phyloP scores from a whole-genome alignment of 148 eudicot species.

The Chenopodium berlandieri region DNA sequence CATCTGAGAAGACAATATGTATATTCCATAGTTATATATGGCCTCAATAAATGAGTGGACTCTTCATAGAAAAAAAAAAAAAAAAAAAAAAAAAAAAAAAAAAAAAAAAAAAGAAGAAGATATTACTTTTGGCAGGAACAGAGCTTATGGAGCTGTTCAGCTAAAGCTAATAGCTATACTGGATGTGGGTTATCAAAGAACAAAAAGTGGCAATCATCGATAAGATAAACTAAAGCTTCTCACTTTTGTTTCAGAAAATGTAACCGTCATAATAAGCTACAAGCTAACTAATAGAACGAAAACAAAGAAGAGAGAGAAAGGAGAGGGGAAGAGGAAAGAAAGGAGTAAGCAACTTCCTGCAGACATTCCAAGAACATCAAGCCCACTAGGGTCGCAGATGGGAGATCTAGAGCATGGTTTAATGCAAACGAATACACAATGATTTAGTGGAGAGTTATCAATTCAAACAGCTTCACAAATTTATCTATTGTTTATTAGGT shows the following conservation, averaged over 20 bases:
- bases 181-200: not conserved
- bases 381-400: not conserved
- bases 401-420: not conserved
- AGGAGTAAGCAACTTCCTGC: not conserved
- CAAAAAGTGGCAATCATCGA: not conserved
- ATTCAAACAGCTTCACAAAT: not conserved
- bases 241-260: too few species aligned
- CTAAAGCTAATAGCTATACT: not conserved
- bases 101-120: too few species aligned
- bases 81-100: too few species aligned
- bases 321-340: too few species aligned
- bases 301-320: too few species aligned
- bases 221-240: too few species aligned
- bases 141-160: not conserved
- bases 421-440: not conserved
- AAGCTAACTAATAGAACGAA: too few species aligned
- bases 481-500: too few species aligned
- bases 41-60: not conserved
- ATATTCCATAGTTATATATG: conserved; percentile 33
- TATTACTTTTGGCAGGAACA: not conserved
- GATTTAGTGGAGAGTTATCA: not conserved
- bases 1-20: conserved; percentile 80
- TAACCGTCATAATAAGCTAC: too few species aligned
- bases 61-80: not conserved
- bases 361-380: not conserved